Evolutionary conservation across 106 monocot species (phyloP), one percentile per base, ranked within the genome.

Genomic region (Narthecium ossifragum): DNA sequence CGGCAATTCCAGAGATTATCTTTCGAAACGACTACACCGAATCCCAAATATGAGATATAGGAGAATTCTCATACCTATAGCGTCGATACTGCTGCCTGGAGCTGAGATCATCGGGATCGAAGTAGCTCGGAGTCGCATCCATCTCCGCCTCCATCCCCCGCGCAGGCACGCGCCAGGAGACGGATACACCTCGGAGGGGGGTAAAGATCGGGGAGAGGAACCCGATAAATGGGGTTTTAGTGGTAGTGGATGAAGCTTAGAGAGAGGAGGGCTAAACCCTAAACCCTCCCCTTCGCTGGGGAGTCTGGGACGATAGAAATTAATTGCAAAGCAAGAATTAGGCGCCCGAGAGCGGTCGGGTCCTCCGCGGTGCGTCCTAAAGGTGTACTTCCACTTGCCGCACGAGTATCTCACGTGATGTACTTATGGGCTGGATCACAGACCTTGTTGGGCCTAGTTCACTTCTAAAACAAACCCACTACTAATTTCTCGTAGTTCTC

Each of bases 21-120:
- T n/a, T n/a, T n/a, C n/a, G n/a, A n/a, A n/a, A n/a, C n/a, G n/a
- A n/a, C n/a, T n/a, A n/a, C n/a, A 46, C 45, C 26, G 26, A 32
- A 30, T 36, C 10, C 17, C 12, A 33, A 2, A 17, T 9, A 31
- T 25, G 32, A 20, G 1, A 18, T 23, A 18, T 30, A 13, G 39
- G 20, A 33, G 12, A 14, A 14, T 8, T 36, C 10, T 10, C 7
- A 6, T 17, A 79, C 85, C 77, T 60, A 64, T 77, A 85, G 50
- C 85, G 85, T 36, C 80, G 85, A 65, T 63, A 85, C 40, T 73
- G 61, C 63, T 80, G 66, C 66, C 85, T 51, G 66, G 59, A 61
- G 39, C 60, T 60, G 46, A 67, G 50, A 54, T 77, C 47, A 18
- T 73, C 73, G 34, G 85, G 77, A 32, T 74, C 62, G 64, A 85